Conservation (phyloP, 2,329 filamentous ascomycete species). For the Fusarium sacchari region DNA sequence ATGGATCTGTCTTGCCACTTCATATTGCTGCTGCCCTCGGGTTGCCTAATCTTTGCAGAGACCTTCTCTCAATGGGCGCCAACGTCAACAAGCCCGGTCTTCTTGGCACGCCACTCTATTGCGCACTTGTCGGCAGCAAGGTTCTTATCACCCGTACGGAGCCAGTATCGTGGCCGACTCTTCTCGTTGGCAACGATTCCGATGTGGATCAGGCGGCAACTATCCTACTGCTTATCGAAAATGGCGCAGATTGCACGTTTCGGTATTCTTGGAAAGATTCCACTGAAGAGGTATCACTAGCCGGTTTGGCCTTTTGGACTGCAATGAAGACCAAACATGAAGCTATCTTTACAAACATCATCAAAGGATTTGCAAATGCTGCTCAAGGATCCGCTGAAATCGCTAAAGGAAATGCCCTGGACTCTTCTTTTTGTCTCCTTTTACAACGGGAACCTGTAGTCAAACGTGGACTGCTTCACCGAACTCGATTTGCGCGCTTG, state of each 20-base stretch:
- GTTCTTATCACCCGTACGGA: slow-evolving; percentile 34
- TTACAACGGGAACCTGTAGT: slow-evolving; percentile 23
- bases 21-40: slow-evolving; percentile 51
- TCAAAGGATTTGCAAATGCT: slow-evolving; percentile 2
- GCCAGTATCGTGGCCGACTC: slow-evolving; percentile 36
- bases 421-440: slow-evolving; percentile 30
- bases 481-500: slow-evolving; percentile 30
- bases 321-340: slow-evolving; percentile 39
- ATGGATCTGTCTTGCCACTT: slow-evolving; percentile 44
- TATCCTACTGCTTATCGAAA: slow-evolving; percentile 38
- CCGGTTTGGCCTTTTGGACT: slow-evolving; percentile 43
- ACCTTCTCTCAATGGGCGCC: slow-evolving; percentile 38
- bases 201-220: slow-evolving; percentile 28
- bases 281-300: slow-evolving; percentile 29
- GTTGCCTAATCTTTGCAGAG: slow-evolving; percentile 43
- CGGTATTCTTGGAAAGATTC: slow-evolving; percentile 30
- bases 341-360: slow-evolving; percentile 37
- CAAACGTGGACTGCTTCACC: slow-evolving; percentile 12
- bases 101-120: slow-evolving; percentile 48
- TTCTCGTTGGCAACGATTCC: slow-evolving; percentile 24
- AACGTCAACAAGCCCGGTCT: slow-evolving; percentile 35
- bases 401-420: slow-evolving; percentile 19
- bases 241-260: slow-evolving; percentile 31
- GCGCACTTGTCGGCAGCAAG: slow-evolving; percentile 47
- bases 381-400: neutral